These are phyloP conservation scores for Scutellaria baicalensis DNA, from an alignment of 257 asterid species.

Conservation along the genomic window DNA sequence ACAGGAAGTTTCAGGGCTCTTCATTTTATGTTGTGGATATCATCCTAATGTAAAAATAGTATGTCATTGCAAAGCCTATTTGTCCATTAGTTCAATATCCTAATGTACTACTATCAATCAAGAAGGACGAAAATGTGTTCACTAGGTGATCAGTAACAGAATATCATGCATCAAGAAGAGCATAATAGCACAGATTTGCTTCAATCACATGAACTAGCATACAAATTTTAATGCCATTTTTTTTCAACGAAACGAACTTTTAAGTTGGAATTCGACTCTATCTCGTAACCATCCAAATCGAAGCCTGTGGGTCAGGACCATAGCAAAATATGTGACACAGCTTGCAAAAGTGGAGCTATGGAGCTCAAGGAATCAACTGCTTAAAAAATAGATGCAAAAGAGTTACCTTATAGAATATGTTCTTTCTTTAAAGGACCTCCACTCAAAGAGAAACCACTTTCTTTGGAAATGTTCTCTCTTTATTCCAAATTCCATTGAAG, in stretches of 20 bases:
- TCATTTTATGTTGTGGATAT: constrained; percentile 11
- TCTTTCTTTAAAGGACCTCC: constrained; percentile 55
- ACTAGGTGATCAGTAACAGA: background rate
- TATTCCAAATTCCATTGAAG: constrained; percentile 29
- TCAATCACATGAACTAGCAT: too few relatives aligned
- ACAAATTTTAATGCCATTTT: too few relatives aligned
- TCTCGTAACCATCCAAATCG: constrained; percentile 16
- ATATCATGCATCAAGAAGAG: background rate
- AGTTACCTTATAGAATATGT: constrained; percentile 45
- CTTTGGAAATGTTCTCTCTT: constrained; percentile 30
- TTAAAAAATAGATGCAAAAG: constrained; percentile 23
- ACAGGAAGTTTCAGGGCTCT: constrained; percentile 4
- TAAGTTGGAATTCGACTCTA: constrained; percentile 10
- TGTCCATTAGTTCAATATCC: constrained; percentile 1
- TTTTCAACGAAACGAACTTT: background rate
- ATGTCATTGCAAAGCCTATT: constrained; percentile 11
- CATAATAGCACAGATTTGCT: too few relatives aligned
- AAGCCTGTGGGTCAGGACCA: constrained; percentile 26
- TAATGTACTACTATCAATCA: constrained; percentile 6
- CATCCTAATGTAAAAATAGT: background rate
- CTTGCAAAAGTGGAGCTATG: constrained; percentile 25
- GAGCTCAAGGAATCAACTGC: constrained; percentile 28
- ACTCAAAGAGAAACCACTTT: constrained; percentile 50
- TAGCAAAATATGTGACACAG: constrained; percentile 21
- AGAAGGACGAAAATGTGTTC: background rate